Percentiles rank a stretch among this genome's conserved stretches.
Conservation (phyloP, 2,329 filamentous ascomycete species). For the Chaetomium sp. region DNA sequence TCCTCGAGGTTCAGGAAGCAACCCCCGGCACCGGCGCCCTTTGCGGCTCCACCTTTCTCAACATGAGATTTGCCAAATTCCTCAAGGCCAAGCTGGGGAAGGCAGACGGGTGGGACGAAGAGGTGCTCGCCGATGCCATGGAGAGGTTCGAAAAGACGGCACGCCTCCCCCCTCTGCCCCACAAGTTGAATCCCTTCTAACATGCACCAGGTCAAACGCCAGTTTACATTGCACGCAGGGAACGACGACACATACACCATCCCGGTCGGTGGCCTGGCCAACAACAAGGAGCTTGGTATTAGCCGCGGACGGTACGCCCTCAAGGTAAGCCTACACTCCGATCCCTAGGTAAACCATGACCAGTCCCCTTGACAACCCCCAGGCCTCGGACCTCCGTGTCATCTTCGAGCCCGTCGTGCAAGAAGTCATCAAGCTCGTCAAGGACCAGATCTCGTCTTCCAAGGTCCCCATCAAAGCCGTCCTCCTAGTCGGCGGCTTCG, state of each 20-base stretch:
- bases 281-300: constrained; percentile 44
- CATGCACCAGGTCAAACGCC: constrained; percentile 41
- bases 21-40: constrained; percentile 52
- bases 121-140: constrained; percentile 45
- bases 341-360: neutral
- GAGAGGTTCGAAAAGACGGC: constrained; percentile 48
- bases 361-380: neutral
- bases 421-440: constrained; percentile 48
- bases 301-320: constrained; percentile 43
- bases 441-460: constrained; percentile 48
- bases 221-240: constrained; percentile 40
- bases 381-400: constrained; percentile 43
- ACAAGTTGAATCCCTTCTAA: constrained; percentile 2
- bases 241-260: constrained; percentile 45
- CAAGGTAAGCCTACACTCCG: constrained; percentile 27
- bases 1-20: constrained; percentile 52
- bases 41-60: constrained; percentile 54
- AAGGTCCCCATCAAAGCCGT: constrained; percentile 49
- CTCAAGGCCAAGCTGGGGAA: constrained; percentile 48
- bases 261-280: constrained; percentile 42
- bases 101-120: constrained; percentile 48
- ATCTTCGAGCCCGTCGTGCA: constrained; percentile 51
- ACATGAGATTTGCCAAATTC: constrained; percentile 50
- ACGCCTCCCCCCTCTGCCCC: constrained; percentile 14
- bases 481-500: constrained; percentile 54